These are phyloP conservation scores for Grosmannia serpens DNA, from an alignment of 2,329 filamentous ascomycete species.

Conservation along the genomic window DNA sequence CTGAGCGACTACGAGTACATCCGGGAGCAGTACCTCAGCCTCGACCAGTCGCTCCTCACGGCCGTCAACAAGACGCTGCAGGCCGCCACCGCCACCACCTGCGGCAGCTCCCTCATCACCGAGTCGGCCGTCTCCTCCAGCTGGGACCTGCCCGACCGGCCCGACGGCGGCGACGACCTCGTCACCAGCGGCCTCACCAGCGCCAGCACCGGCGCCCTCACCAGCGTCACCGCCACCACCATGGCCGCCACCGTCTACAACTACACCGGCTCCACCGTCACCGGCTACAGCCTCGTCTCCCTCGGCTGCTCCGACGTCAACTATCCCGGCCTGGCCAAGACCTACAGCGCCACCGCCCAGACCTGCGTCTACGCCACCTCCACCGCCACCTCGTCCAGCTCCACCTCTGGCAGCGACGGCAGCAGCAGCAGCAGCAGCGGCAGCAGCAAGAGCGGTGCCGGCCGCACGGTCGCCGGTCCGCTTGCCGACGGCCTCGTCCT, in stretches of 20 bases:
- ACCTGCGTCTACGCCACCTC: constrained; percentile 2
- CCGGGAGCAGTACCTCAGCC: neutral
- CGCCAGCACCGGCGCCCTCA: constrained; percentile 2
- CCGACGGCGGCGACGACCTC: neutral
- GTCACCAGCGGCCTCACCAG: constrained; percentile 1
- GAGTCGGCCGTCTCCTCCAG: neutral
- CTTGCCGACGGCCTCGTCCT: neutral
- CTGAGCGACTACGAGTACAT: constrained; percentile 2
- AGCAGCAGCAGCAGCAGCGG: neutral
- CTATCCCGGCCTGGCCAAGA: constrained; percentile 2
- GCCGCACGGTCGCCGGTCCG: neutral
- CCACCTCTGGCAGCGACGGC: neutral
- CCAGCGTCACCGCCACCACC: constrained; percentile 4
- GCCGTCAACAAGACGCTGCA: neutral
- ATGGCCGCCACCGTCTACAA: constrained; percentile 4
- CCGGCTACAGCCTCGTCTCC: constrained; percentile 2
- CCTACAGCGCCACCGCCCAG: constrained; percentile 1
- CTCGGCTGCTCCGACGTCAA: constrained; percentile 6
- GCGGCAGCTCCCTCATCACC: neutral
- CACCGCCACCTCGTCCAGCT: neutral
- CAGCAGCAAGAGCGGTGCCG: neutral
- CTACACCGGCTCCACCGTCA: constrained; percentile 3
- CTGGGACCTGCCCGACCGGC: constrained; percentile 3
- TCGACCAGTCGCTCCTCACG: neutral
- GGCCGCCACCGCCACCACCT: neutral